Percentiles rank a stretch among this genome's conserved stretches.
Evolutionary conservation across 2,329 filamentous ascomycete species (phyloP).

Genomic region (Zasmidium angulare): DNA sequence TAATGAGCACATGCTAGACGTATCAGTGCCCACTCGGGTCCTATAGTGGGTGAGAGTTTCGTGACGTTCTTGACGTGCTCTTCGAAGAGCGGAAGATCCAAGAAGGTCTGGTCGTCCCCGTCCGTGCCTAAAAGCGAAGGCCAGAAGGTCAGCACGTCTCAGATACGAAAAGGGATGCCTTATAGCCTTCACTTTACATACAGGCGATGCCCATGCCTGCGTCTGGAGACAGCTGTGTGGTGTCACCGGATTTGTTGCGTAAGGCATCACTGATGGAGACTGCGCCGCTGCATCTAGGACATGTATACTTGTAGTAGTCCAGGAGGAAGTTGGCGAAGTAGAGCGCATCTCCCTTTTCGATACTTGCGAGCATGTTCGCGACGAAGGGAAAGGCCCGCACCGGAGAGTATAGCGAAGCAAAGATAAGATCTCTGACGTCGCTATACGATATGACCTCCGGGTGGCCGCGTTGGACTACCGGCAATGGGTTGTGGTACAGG

Average conservation of each 20-base stretch:
- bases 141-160: no score
- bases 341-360: conserved; percentile 37
- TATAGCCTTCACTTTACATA: no score
- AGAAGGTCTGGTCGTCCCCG: conserved; percentile 34
- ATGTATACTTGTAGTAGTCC: conserved; percentile 7
- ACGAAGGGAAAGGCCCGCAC: conserved; percentile 35
- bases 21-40: conserved; percentile 40
- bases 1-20: conserved; percentile 41
- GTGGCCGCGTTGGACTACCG: conserved; percentile 32
- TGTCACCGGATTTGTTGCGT: not conserved
- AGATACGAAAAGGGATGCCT: no score
- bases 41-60: conserved; percentile 36
- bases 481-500: conserved; percentile 43
- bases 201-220: conserved; percentile 39
- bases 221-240: conserved; percentile 10
- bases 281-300: no score
- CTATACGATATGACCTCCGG: conserved; percentile 43
- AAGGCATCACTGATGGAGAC: not conserved
- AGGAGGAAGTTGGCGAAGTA: conserved; percentile 29
- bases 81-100: conserved; percentile 30
- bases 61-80: conserved; percentile 37
- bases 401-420: conserved; percentile 40
- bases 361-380: conserved; percentile 35
- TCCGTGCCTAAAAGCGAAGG: no score
- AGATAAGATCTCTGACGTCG: conserved; percentile 39